Evolutionary conservation across 2,329 filamentous ascomycete species (phyloP).

Genomic region (Emergomyces orientalis): DNA sequence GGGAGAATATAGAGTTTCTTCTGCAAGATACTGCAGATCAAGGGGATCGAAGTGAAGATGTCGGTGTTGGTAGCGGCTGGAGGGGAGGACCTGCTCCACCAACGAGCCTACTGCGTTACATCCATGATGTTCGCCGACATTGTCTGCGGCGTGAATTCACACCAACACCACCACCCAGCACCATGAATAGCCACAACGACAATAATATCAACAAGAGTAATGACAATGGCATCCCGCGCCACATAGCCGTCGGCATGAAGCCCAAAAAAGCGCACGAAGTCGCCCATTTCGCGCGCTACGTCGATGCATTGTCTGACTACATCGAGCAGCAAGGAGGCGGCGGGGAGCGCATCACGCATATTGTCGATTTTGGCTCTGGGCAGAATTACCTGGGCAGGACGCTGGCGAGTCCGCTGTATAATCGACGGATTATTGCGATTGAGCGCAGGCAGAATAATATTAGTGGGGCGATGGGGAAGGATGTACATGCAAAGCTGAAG

Average conservation of each 20-base stretch:
- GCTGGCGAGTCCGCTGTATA: constrained; percentile 75
- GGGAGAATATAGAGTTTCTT: constrained; percentile 56
- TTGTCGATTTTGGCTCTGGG: constrained; percentile 91
- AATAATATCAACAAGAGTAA: constrained; percentile 33
- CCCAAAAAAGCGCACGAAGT: constrained; percentile 95
- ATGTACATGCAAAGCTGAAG: constrained; percentile 69
- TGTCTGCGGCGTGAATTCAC: constrained; percentile 56
- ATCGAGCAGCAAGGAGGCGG: constrained; percentile 41
- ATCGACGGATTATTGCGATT: constrained; percentile 78
- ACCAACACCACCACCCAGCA: constrained; percentile 20
- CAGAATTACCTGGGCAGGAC: constrained; percentile 92
- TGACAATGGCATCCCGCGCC: constrained; percentile 48
- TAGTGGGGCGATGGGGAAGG: constrained; percentile 69
- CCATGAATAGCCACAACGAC: neutral
- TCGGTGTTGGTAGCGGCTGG: constrained; percentile 29
- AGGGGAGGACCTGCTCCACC: constrained; percentile 39
- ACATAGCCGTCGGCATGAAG: constrained; percentile 84
- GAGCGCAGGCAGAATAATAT: constrained; percentile 84
- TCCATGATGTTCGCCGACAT: constrained; percentile 59
- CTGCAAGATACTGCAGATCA: constrained; percentile 20
- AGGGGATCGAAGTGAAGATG: constrained; percentile 12
- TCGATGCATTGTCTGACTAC: constrained; percentile 55
- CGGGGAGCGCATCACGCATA: constrained; percentile 57
- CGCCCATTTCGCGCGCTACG: constrained; percentile 75
- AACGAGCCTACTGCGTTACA: constrained; percentile 61